Percentiles rank a stretch among this genome's conserved stretches.
Conservation (phyloP, 2,329 filamentous ascomycete species). For the Akanthomyces muscarius region DNA sequence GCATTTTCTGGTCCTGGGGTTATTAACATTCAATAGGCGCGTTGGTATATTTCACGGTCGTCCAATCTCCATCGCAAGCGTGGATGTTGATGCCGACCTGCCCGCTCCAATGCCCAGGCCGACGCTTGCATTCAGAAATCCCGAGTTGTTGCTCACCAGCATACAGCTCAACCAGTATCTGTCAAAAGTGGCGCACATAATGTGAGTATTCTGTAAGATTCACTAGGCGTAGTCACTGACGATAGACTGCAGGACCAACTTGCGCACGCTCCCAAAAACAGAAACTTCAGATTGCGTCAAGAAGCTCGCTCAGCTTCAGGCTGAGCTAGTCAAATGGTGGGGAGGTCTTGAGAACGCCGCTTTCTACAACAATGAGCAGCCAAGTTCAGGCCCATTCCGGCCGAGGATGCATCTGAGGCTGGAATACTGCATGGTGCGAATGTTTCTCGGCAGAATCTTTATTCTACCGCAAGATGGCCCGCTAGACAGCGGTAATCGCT, state of each 20-base stretch:
- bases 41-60: conserved; percentile 54
- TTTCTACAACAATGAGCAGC: conserved; percentile 31
- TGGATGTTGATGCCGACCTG: conserved; percentile 51
- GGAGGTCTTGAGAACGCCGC: conserved; percentile 31
- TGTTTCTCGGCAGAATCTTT: conserved; percentile 52
- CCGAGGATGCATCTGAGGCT: conserved; percentile 48
- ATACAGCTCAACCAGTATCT: conserved; percentile 35
- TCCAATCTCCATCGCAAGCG: conserved; percentile 48
- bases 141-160: conserved; percentile 44
- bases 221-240: conserved; percentile 14
- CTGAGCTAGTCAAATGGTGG: conserved; percentile 37
- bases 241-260: conserved; percentile 27
- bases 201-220: conserved; percentile 25
- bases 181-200: conserved; percentile 36
- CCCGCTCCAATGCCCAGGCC: conserved; percentile 44
- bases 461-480: conserved; percentile 37
- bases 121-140: conserved; percentile 37
- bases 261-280: conserved; percentile 31
- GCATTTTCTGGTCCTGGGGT: not conserved
- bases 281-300: conserved; percentile 31
- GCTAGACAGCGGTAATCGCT: conserved; percentile 29
- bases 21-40: conserved; percentile 33
- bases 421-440: conserved; percentile 49
- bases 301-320: conserved; percentile 34
- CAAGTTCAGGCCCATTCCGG: conserved; percentile 40